phyloP scores from a whole-genome alignment of 106 monocot genomes.

The Apostasia ramifera region DNA sequence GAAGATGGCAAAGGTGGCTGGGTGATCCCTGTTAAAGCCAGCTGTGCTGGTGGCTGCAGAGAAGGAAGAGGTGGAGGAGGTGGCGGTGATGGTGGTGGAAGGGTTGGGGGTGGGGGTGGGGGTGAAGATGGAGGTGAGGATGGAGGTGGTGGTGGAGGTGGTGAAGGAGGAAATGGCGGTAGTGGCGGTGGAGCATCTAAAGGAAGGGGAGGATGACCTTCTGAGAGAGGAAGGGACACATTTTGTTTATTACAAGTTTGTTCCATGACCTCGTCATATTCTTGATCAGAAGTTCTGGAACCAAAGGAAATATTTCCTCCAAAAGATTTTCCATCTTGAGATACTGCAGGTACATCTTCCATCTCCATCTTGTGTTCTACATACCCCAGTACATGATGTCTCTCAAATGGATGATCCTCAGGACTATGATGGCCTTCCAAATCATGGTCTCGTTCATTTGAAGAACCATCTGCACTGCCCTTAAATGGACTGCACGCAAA shows the following conservation, averaged over 20 bases:
- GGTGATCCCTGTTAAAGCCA: slow-evolving; percentile 11
- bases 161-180: slow-evolving; percentile 35
- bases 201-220: slow-evolving; percentile 50
- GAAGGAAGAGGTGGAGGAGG: slow-evolving; percentile 15
- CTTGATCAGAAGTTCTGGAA: slow-evolving; percentile 5
- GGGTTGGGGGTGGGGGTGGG: slow-evolving; percentile 28
- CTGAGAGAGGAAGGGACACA: slow-evolving; percentile 42
- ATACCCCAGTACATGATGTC: slow-evolving; percentile 29
- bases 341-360: slow-evolving; percentile 56
- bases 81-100: slow-evolving; percentile 24
- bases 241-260: slow-evolving; percentile 10
- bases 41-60: slow-evolving; percentile 4
- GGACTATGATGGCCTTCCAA: not conserved
- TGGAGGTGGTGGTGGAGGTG: slow-evolving; percentile 24
- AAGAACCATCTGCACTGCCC: slow-evolving; percentile 12
- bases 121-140: slow-evolving; percentile 35
- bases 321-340: slow-evolving; percentile 22
- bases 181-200: slow-evolving; percentile 37
- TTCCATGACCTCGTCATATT: slow-evolving; percentile 10
- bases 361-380: slow-evolving; percentile 67
- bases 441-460: slow-evolving; percentile 25
- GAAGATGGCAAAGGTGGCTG: slow-evolving; percentile 17
- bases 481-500: slow-evolving; percentile 24
- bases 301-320: slow-evolving; percentile 13
- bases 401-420: slow-evolving; percentile 22